Conservation (phyloP, 139 green algal genomes). For the Micromonas pusilla region DNA sequence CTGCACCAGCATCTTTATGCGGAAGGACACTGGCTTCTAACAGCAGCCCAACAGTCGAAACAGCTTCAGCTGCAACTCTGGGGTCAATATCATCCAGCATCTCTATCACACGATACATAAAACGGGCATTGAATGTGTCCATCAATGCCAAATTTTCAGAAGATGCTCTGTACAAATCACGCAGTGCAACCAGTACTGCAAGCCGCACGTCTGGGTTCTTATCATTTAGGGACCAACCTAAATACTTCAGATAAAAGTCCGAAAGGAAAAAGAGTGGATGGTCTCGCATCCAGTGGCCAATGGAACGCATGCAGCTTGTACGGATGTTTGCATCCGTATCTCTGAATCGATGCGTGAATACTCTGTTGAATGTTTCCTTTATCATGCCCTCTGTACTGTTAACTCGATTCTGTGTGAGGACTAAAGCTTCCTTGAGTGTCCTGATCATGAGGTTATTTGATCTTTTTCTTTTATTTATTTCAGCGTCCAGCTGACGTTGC, state of each 20-base stretch:
- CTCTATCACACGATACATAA: constrained; percentile 1
- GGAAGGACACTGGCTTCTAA: not conserved
- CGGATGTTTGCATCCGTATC: constrained; percentile 69
- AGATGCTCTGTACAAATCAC: not conserved
- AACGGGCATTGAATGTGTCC: constrained; percentile 8
- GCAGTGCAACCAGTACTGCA: not conserved
- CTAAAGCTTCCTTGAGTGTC: constrained; percentile 15
- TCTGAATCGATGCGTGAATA: constrained; percentile 52
- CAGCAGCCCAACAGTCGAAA: not conserved
- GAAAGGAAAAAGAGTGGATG: constrained; percentile 68
- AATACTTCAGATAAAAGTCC: constrained; percentile 90
- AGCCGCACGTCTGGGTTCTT: constrained; percentile 56
- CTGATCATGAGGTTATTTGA: not conserved
- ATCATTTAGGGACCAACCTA: constrained; percentile 91
- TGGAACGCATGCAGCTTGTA: constrained; percentile 55
- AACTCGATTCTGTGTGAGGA: not conserved
- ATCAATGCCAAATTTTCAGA: constrained; percentile 6
- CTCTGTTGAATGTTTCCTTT: constrained; percentile 46
- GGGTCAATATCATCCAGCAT: constrained; percentile 1
- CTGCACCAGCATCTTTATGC: too few species aligned
- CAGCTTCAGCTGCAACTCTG: not conserved
- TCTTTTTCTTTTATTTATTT: constrained; percentile 41
- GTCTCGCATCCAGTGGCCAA: constrained; percentile 73
- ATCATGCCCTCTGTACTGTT: constrained; percentile 48
- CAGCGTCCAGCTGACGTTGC: constrained; percentile 56